phyloP scores from a whole-genome alignment of 2,329 filamentous ascomycete species.

The Conoideocrella luteorostrata region DNA sequence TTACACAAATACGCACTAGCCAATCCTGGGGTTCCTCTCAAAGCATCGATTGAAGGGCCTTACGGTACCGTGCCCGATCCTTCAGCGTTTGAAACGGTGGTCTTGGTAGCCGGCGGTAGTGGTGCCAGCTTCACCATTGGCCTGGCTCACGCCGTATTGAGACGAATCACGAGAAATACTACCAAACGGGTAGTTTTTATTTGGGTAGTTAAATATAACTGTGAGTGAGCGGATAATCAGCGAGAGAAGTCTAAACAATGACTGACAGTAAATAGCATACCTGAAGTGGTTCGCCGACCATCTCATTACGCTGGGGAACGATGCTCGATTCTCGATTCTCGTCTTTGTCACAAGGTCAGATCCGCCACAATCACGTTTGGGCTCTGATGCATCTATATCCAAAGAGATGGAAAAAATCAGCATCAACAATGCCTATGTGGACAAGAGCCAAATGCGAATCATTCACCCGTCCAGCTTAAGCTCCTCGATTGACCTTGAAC shows the following conservation, averaged over 20 bases:
- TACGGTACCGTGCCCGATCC: slow-evolving; percentile 52
- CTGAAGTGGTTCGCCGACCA: slow-evolving; percentile 32
- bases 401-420: not conserved
- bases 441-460: not conserved
- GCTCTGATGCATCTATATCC: not conserved
- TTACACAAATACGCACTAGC: slow-evolving; percentile 45
- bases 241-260: too few species aligned
- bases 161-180: slow-evolving; percentile 14
- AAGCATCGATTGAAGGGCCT: slow-evolving; percentile 50
- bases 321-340: slow-evolving; percentile 23
- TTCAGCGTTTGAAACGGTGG: slow-evolving; percentile 44
- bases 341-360: slow-evolving; percentile 29
- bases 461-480: not conserved
- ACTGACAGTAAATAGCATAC: slow-evolving; percentile 19
- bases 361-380: not conserved
- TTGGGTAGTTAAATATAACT: slow-evolving; percentile 31
- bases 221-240: slow-evolving; percentile 18
- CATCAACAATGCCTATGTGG: not conserved
- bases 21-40: slow-evolving; percentile 42
- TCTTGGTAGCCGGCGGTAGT: slow-evolving; percentile 55
- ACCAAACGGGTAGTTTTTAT: slow-evolving; percentile 29
- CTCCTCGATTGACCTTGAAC: slow-evolving; percentile 12
- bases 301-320: slow-evolving; percentile 23
- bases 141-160: slow-evolving; percentile 30
- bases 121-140: slow-evolving; percentile 51